Conservation (phyloP, 1,139 yeast species). For the Geotrichum aggregatum region DNA sequence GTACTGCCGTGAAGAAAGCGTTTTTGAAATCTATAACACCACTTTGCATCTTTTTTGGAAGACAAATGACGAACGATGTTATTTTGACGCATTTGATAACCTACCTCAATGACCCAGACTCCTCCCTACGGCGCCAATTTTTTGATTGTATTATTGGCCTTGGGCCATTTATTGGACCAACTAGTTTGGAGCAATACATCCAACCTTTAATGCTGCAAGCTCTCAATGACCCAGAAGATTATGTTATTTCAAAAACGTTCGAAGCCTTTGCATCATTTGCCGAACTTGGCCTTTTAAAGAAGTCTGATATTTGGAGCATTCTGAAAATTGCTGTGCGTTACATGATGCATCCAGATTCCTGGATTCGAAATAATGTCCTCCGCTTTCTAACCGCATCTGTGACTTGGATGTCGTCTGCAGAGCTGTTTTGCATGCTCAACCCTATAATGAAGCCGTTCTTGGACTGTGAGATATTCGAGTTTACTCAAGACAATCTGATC, state of each 20-base stretch:
- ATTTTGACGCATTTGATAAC: constrained; percentile 88
- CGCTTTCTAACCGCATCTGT: constrained; percentile 60
- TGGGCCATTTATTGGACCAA: constrained; percentile 74
- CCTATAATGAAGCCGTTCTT: constrained; percentile 78
- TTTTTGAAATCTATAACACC: constrained; percentile 66
- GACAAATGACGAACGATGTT: constrained; percentile 81
- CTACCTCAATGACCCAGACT: constrained; percentile 74
- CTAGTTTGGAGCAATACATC: constrained; percentile 81
- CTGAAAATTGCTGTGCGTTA: constrained; percentile 48
- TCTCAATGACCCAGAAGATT: constrained; percentile 74
- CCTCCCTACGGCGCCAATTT: constrained; percentile 64
- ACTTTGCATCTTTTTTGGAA: constrained; percentile 76
- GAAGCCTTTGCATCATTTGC: constrained; percentile 58
- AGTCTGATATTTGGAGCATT: constrained; percentile 50
- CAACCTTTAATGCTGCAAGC: constrained; percentile 81
- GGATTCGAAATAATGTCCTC: constrained; percentile 72
- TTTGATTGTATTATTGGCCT: constrained; percentile 72
- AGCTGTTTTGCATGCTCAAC: constrained; percentile 72
- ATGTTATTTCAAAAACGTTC: constrained; percentile 72
- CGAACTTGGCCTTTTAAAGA: constrained; percentile 52
- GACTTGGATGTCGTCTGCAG: constrained; percentile 65
- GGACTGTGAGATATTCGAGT: constrained; percentile 66
- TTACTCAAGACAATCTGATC: constrained; percentile 60
- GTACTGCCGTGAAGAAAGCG: constrained; percentile 63
- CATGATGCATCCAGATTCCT: constrained; percentile 78